Conservation (phyloP, 495 filamentous ascomycete species). For the Astrocystis sublimbata region DNA sequence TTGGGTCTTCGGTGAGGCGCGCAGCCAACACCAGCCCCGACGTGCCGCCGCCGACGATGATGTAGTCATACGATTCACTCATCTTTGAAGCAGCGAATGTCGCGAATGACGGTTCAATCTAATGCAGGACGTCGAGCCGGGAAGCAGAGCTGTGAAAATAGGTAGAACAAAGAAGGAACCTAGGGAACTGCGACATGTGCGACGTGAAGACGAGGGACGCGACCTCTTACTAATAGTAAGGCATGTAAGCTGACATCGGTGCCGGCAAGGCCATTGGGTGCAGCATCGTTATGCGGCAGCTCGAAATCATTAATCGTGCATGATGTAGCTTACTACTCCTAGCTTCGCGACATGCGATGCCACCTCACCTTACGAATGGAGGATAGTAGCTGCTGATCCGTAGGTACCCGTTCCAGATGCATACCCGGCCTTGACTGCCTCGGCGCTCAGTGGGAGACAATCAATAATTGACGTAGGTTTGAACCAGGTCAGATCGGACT, state of each 20-base stretch:
- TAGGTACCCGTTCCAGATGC: not conserved
- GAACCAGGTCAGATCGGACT: too few species aligned
- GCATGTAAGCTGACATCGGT: slow-evolving; percentile 11
- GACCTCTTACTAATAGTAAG: not conserved
- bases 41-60: slow-evolving; percentile 83
- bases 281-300: slow-evolving; percentile 3
- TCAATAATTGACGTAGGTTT: too few species aligned
- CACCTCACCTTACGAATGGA: not conserved
- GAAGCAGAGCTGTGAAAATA: too few species aligned
- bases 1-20: slow-evolving; percentile 46
- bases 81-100: slow-evolving; percentile 3
- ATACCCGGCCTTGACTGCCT: too few species aligned
- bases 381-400: not conserved
- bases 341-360: not conserved
- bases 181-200: not conserved
- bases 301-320: slow-evolving; percentile 6
- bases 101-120: not conserved
- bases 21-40: slow-evolving; percentile 78
- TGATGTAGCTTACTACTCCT: slow-evolving; percentile 12
- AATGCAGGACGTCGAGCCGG: too few species aligned
- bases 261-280: slow-evolving; percentile 5
- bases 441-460: too few species aligned
- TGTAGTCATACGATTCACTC: slow-evolving; percentile 65
- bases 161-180: not conserved
- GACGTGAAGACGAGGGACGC: not conserved